A percentile compares a stretch with the other conserved stretches of the same genome.
These are phyloP conservation scores for Clarireedia sp. DNA, from an alignment of 2,329 filamentous ascomycete genomes.

Conservation along the genomic window DNA sequence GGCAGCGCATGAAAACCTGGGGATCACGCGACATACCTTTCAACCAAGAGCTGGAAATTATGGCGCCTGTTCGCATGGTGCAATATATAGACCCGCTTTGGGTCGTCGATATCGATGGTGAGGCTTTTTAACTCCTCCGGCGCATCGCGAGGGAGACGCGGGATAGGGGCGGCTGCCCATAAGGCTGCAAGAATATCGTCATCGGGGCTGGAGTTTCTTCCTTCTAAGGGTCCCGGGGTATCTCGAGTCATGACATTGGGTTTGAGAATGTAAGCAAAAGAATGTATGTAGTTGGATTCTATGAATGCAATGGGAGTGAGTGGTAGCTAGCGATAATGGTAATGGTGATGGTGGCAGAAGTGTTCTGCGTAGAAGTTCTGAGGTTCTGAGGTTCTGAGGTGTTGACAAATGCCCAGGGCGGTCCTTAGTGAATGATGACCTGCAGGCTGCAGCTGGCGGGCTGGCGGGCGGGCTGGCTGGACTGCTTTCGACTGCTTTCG, in stretches of 20 bases:
- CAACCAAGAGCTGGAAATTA: conserved; percentile 58
- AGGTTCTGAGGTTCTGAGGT: too few relatives aligned
- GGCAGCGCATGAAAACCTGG: neutral
- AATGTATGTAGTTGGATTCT: neutral
- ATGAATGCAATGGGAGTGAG: too few relatives aligned
- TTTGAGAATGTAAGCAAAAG: conserved; percentile 4
- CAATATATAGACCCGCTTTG: conserved; percentile 51
- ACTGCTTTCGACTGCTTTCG: too few relatives aligned
- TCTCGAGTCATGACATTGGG: conserved; percentile 44
- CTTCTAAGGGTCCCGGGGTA: conserved; percentile 24
- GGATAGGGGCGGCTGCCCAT: conserved; percentile 54
- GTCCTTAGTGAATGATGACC: too few relatives aligned
- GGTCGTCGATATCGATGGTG: conserved; percentile 52
- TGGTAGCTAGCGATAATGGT: too few relatives aligned
- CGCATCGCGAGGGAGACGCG: conserved; percentile 51
- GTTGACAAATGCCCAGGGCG: too few relatives aligned
- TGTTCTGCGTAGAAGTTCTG: too few relatives aligned
- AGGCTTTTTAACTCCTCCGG: conserved; percentile 48
- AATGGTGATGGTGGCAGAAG: too few relatives aligned
- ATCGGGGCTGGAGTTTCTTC: conserved; percentile 16
- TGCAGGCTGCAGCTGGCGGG: too few relatives aligned
- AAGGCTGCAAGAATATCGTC: conserved; percentile 43
- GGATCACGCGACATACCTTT: conserved; percentile 37
- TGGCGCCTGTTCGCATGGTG: conserved; percentile 54
- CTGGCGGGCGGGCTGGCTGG: too few relatives aligned